Conservation (phyloP, 352 stramenopile species). For the Phytophthora ramorum region DNA sequence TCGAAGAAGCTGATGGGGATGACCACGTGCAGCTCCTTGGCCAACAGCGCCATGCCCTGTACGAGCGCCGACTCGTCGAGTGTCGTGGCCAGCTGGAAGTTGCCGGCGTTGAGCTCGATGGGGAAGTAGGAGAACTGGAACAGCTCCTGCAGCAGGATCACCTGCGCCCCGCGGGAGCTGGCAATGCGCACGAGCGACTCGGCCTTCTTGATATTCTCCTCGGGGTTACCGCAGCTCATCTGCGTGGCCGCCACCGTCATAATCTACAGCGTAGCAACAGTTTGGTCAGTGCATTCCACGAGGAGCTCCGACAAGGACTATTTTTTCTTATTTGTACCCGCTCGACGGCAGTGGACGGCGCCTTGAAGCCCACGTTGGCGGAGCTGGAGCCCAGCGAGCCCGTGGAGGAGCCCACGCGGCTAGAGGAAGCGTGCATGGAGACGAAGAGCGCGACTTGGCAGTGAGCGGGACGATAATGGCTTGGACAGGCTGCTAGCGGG, state of each 20-base stretch:
- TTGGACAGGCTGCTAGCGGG: constrained; percentile 13
- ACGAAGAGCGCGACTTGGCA: constrained; percentile 1
- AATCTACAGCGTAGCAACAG: constrained; percentile 40
- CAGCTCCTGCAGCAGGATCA: constrained; percentile 92
- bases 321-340: constrained; percentile 41
- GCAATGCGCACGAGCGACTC: constrained; percentile 91
- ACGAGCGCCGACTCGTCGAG: constrained; percentile 87
- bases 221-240: constrained; percentile 86
- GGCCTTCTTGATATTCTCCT: constrained; percentile 92
- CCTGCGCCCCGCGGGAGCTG: constrained; percentile 84
- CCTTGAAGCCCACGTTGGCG: constrained; percentile 42
- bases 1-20: constrained; percentile 95
- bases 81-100: constrained; percentile 89
- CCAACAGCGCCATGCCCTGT: constrained; percentile 87
- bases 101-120: constrained; percentile 89
- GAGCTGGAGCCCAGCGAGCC: constrained; percentile 40
- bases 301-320: constrained; percentile 13
- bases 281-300: constrained; percentile 2
- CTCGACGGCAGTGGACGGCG: constrained; percentile 57
- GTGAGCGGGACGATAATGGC: not conserved
- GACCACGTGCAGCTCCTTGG: constrained; percentile 91
- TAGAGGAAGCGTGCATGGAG: constrained; percentile 44
- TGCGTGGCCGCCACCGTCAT: constrained; percentile 89
- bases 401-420: constrained; percentile 41
- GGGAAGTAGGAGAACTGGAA: constrained; percentile 94